Conservation (phyloP, 352 stramenopile species). For the Phytophthora tentaculata region DNA sequence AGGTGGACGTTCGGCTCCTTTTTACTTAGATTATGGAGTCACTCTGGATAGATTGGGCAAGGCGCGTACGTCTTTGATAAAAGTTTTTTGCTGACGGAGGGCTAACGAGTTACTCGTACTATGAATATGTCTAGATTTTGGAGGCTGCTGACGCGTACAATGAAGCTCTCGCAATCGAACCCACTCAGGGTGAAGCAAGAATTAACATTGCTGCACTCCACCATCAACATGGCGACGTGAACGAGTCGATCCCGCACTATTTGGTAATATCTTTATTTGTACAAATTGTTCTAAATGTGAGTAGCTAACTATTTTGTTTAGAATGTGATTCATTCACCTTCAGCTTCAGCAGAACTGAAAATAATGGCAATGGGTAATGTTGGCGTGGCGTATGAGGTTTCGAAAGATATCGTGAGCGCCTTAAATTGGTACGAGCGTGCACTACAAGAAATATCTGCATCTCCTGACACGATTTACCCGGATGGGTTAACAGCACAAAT, state of each 20-base stretch:
- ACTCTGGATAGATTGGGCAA: conserved; percentile 56
- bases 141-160: conserved; percentile 55
- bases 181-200: conserved; percentile 42
- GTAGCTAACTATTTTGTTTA: conserved; percentile 9
- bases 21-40: conserved; percentile 64
- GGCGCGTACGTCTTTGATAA: too few species aligned
- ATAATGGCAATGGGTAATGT: conserved; percentile 59
- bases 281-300: background rate
- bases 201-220: conserved; percentile 77
- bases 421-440: conserved; percentile 40
- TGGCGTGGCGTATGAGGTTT: conserved; percentile 49
- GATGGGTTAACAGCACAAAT: conserved; percentile 17
- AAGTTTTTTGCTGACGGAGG: too few species aligned
- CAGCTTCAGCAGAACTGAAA: conserved; percentile 15
- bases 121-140: conserved; percentile 38
- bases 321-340: conserved; percentile 37
- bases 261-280: conserved; percentile 24
- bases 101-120: conserved; percentile 14
- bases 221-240: conserved; percentile 61
- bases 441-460: conserved; percentile 13
- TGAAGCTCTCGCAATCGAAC: conserved; percentile 40
- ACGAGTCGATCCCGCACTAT: conserved; percentile 61
- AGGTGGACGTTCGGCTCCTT: conserved; percentile 30
- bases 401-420: conserved; percentile 39
- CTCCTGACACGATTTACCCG: conserved; percentile 12